These are phyloP conservation scores for Solanum chacoense DNA, from an alignment of 305 asterid genomes.

Conservation along the genomic window DNA sequence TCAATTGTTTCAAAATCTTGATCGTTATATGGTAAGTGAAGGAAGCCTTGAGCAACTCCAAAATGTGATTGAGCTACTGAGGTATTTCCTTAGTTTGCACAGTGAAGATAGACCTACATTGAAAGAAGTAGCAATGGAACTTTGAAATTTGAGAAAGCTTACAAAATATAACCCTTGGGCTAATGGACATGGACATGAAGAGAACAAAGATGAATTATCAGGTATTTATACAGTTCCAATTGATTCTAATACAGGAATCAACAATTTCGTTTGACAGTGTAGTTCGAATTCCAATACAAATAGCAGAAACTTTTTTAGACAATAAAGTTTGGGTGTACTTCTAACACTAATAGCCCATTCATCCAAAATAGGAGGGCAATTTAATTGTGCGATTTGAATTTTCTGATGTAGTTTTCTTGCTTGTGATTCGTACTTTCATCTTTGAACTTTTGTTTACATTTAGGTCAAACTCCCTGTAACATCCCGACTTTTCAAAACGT, in stretches of 20 bases:
- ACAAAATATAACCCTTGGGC: constrained; percentile 41
- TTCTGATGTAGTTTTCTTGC: no score
- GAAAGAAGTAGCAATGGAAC: constrained; percentile 58
- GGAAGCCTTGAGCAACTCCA: constrained; percentile 40
- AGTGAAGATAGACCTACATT: constrained; percentile 2
- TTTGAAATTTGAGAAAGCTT: constrained; percentile 47
- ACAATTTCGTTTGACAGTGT: not conserved
- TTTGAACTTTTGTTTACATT: no score
- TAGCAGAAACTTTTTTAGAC: not conserved
- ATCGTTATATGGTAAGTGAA: constrained; percentile 36
- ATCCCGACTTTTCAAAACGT: no score
- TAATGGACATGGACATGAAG: constrained; percentile 5
- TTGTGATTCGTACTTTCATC: no score
- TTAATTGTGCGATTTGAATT: no score
- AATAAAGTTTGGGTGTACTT: not conserved
- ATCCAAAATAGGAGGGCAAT: no score
- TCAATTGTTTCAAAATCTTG: constrained; percentile 37
- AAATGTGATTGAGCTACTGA: constrained; percentile 12
- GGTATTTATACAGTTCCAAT: constrained; percentile 7
- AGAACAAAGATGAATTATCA: not conserved
- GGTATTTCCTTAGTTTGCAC: constrained; percentile 33
- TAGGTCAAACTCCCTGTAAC: no score
- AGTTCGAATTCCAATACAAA: not conserved
- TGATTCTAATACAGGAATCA: constrained; percentile 10
- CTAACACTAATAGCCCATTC: not conserved